Conservation (phyloP, 305 asterid genomes). For the Ilex paraguariensis region DNA sequence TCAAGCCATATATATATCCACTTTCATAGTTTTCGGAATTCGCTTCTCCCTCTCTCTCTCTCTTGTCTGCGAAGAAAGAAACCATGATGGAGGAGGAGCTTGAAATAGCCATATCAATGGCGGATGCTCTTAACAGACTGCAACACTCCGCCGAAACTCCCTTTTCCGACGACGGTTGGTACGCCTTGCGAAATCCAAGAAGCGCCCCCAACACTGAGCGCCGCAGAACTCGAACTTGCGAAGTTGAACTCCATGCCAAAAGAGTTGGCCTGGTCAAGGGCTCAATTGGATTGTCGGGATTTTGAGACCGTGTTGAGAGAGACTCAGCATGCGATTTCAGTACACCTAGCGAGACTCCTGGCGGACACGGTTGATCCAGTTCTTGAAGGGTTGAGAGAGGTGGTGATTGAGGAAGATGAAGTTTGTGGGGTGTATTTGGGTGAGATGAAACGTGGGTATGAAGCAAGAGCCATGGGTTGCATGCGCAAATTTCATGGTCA, state of each 20-base stretch:
- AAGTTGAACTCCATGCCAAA: not conserved
- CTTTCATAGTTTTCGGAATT: too few relatives aligned
- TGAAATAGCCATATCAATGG: too few relatives aligned
- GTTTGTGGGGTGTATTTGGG: constrained; percentile 8
- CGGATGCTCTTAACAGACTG: too few relatives aligned
- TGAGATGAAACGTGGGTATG: not conserved
- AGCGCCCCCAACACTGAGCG: too few relatives aligned
- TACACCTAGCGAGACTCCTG: not conserved
- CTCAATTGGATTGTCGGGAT: not conserved
- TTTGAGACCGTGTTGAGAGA: not conserved
- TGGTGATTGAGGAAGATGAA: not conserved
- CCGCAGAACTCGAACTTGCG: not conserved
- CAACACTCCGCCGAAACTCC: too few relatives aligned
- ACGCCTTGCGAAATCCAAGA: too few relatives aligned
- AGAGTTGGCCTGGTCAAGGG: constrained; percentile 3
- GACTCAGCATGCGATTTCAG: not conserved
- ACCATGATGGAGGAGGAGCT: too few relatives aligned
- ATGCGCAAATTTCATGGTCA: not conserved
- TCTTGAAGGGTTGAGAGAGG: not conserved
- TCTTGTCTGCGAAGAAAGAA: too few relatives aligned
- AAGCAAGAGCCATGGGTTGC: constrained; percentile 5
- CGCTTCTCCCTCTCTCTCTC: too few relatives aligned
- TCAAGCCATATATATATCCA: too few relatives aligned
- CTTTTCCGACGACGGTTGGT: too few relatives aligned
- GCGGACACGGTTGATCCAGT: not conserved